These are phyloP conservation scores for Curvularia spicifera DNA, from an alignment of 2,329 filamentous ascomycete species.

Conservation along the genomic window DNA sequence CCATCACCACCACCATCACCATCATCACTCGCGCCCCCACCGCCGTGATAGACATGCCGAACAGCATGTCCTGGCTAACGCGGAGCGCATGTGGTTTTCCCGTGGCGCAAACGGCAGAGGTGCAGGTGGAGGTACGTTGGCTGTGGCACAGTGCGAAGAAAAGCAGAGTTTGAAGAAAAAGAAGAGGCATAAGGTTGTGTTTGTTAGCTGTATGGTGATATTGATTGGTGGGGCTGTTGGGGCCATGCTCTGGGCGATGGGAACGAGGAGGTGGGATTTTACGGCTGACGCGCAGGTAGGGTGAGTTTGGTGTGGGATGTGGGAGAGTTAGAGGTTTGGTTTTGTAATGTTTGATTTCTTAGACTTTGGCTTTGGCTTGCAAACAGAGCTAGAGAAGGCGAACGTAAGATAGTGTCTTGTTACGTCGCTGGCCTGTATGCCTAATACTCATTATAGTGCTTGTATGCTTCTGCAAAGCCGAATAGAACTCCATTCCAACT, in stretches of 20 bases:
- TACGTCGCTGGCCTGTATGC: no score
- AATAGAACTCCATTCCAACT: no score
- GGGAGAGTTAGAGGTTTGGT: no score
- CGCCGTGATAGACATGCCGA: background rate
- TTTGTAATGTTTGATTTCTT: background rate
- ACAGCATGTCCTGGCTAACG: background rate
- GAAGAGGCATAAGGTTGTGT: background rate
- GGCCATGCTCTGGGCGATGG: slow-evolving; percentile 6
- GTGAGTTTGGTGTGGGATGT: background rate
- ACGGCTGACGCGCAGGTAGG: slow-evolving; percentile 1
- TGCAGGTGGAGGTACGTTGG: background rate
- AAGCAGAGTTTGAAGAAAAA: background rate
- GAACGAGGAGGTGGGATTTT: slow-evolving; percentile 2
- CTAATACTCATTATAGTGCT: no score
- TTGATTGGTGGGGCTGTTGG: slow-evolving; percentile 2
- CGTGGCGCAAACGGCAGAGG: background rate
- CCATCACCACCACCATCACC: background rate
- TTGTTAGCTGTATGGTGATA: background rate
- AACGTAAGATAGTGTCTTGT: no score
- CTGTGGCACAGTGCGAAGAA: background rate
- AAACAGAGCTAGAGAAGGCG: background rate
- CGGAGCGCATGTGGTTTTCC: background rate
- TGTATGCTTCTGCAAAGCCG: no score
- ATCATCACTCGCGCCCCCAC: background rate
- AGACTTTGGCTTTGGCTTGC: background rate